Percentiles rank a stretch among this genome's conserved stretches.
These are phyloP conservation scores for Cordyceps tenuipes DNA, from an alignment of 2,329 filamentous ascomycete species.

Conservation along the genomic window DNA sequence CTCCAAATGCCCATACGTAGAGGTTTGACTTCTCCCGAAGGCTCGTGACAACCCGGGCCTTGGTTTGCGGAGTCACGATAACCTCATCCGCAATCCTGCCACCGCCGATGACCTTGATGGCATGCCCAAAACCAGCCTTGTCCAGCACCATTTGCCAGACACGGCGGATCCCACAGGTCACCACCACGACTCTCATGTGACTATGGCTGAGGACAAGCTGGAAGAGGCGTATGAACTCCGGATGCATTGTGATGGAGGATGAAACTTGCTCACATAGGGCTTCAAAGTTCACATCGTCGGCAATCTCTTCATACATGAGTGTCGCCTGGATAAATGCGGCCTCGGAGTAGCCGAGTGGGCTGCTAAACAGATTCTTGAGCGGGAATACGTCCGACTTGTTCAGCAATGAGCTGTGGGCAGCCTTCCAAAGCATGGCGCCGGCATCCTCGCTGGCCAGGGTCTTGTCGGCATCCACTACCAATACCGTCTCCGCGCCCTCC, in stretches of 20 bases:
- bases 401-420: background rate
- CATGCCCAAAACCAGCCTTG: constrained; percentile 29
- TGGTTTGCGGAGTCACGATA: constrained; percentile 43
- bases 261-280: constrained; percentile 37
- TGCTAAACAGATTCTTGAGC: constrained; percentile 38
- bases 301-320: constrained; percentile 42
- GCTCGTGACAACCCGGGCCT: constrained; percentile 36
- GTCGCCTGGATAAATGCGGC: constrained; percentile 45
- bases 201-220: constrained; percentile 18
- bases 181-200: constrained; percentile 38
- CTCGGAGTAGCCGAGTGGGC: constrained; percentile 41
- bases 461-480: constrained; percentile 52
- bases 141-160: constrained; percentile 50
- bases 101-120: constrained; percentile 44
- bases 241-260: constrained; percentile 30
- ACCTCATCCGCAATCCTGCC: constrained; percentile 37
- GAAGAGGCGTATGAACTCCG: constrained; percentile 40
- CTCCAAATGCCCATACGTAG: constrained; percentile 53
- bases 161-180: constrained; percentile 45
- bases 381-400: constrained; percentile 13
- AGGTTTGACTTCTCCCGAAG: constrained; percentile 28
- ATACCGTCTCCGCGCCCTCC: constrained; percentile 29
- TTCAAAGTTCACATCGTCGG: constrained; percentile 32
- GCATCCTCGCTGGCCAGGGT: constrained; percentile 45
- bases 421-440: constrained; percentile 42